These are phyloP conservation scores for Zygotorulaspora danielsina DNA, from an alignment of 805 yeast genomes.

Conservation along the genomic window DNA sequence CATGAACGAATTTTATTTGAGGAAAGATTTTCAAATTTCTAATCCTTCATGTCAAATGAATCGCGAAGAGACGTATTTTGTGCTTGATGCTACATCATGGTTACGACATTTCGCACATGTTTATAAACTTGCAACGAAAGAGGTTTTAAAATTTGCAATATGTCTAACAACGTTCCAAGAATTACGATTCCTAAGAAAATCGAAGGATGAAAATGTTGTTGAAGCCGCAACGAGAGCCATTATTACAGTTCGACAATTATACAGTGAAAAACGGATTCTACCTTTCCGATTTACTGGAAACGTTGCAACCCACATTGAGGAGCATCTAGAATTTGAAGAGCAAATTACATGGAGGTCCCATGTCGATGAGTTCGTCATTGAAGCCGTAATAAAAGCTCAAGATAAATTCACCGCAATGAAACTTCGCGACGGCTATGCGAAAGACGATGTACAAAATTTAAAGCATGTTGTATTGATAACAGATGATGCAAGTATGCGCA, in stretches of 20 bases:
- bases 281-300: constrained; percentile 67
- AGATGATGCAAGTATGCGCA: constrained; percentile 69
- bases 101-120: constrained; percentile 71
- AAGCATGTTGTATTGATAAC: constrained; percentile 61
- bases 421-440: constrained; percentile 8
- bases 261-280: constrained; percentile 48
- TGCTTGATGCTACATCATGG: constrained; percentile 76
- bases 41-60: constrained; percentile 56
- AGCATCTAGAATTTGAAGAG: constrained; percentile 65
- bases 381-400: constrained; percentile 46
- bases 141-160: constrained; percentile 54
- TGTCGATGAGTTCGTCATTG: constrained; percentile 61
- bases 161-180: constrained; percentile 77
- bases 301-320: constrained; percentile 60
- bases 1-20: not conserved
- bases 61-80: constrained; percentile 49
- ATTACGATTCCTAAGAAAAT: constrained; percentile 59
- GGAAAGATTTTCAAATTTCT: constrained; percentile 35
- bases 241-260: constrained; percentile 62
- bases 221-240: constrained; percentile 80
- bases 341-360: constrained; percentile 65
- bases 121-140: constrained; percentile 59
- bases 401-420: constrained; percentile 19
- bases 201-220: constrained; percentile 66
- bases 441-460: constrained; percentile 37